Evolutionary conservation across 768 basidiomycete species (phyloP).

Genomic region (Pleurotus tuber-regium): DNA sequence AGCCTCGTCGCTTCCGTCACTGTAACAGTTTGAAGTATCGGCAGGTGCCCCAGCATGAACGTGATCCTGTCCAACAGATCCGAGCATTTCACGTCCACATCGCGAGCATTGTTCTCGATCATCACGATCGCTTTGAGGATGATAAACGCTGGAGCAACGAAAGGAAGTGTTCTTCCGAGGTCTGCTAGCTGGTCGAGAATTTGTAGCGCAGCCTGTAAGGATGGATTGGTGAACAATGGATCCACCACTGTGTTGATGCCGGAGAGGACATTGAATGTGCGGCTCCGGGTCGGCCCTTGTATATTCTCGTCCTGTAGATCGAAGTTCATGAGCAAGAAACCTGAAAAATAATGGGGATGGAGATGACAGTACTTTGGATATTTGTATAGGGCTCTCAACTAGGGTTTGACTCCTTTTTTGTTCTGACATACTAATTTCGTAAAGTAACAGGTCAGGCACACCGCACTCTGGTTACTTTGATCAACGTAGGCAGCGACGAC

Average conservation of each 20-base stretch:
- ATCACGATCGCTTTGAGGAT: conserved; percentile 39
- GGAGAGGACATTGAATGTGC: conserved; percentile 9
- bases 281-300: not conserved
- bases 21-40: conserved; percentile 29
- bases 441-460: too few species aligned
- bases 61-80: conserved; percentile 40
- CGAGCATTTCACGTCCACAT: conserved; percentile 37
- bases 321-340: not conserved
- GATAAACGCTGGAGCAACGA: conserved; percentile 36
- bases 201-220: conserved; percentile 27
- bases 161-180: conserved; percentile 33
- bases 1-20: conserved; percentile 31
- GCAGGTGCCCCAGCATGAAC: conserved; percentile 40
- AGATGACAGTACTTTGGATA: not conserved
- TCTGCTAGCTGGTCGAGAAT: conserved; percentile 31
- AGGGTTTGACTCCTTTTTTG: conserved; percentile 4
- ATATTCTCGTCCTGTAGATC: not conserved
- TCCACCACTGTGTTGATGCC: conserved; percentile 16
- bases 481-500: too few species aligned
- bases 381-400: conserved; percentile 1
- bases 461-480: too few species aligned
- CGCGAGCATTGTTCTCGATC: conserved; percentile 33
- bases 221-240: conserved; percentile 19
- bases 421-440: too few species aligned
- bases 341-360: not conserved